phyloP scores from a whole-genome alignment of 2,329 filamentous ascomycete species.

The Teratosphaeria viscida region DNA sequence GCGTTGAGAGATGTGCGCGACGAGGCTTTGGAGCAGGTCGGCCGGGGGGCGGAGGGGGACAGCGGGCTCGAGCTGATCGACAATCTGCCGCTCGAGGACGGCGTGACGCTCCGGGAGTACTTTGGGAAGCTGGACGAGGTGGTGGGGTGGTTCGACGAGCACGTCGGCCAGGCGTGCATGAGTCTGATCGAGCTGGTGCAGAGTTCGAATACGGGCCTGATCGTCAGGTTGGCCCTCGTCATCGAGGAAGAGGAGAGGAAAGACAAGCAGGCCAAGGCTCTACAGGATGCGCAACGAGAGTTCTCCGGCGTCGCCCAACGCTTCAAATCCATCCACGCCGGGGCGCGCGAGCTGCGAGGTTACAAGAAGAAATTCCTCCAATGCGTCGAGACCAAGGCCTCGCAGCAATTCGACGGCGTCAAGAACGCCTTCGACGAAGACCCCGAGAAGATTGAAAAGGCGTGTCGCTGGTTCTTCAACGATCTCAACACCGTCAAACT shows the following conservation, averaged over 20 bases:
- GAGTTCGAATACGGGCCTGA: conserved; percentile 74
- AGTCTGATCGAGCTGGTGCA: conserved; percentile 83
- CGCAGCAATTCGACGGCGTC: conserved; percentile 62
- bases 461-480: conserved; percentile 94
- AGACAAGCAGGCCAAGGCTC: conserved; percentile 77
- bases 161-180: conserved; percentile 77
- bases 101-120: conserved; percentile 74
- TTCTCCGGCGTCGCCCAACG: conserved; percentile 88
- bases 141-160: conserved; percentile 91
- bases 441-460: conserved; percentile 72
- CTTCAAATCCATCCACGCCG: conserved; percentile 83
- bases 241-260: conserved; percentile 96
- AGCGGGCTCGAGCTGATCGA: conserved; percentile 94
- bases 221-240: conserved; percentile 82
- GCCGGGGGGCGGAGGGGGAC: conserved; percentile 59
- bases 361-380: conserved; percentile 95
- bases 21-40: conserved; percentile 91
- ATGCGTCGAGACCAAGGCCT: conserved; percentile 62
- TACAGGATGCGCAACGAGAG: conserved; percentile 90
- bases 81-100: conserved; percentile 48
- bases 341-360: conserved; percentile 80
- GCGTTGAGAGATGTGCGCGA: conserved; percentile 88
- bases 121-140: conserved; percentile 78
- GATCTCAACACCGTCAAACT: conserved; percentile 90
- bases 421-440: conserved; percentile 72